Base-by-base conservation (phyloP, 768 basidiomycete genomes). In the Leccinum aurantiacum region DNA sequence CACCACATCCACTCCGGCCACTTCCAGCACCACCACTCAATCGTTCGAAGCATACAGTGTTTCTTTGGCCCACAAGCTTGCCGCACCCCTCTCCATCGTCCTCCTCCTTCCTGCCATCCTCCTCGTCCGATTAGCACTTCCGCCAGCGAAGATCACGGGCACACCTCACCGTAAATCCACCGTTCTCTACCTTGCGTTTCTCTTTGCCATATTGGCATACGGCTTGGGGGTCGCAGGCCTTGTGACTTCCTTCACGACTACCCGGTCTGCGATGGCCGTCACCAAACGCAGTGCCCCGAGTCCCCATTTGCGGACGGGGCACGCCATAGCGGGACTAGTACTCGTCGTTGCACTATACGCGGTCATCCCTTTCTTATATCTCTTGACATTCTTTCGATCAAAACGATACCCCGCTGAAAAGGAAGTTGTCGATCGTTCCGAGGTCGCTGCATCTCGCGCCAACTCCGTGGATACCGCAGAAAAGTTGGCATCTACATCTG, bases 321-420 rank as follows among this genome's bases (percentile, higher is more conserved):
- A 93, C 67, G 84, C 87, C 33, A 77, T 79, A 68, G 85, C 82
- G 1, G 88, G 89, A 35, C 74, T 92, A 47, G 81, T 80, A 17
- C 80, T 93, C 15, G 89, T 88, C 68, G 60, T 83, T 44, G 79
- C 78, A 41, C 74, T 91, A 22, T 92, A 90, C 69, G 76, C 73
- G 33, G 44, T 84, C 46, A 62, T 84, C 17, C 87, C 84, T 37
- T 54, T 76, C 63, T 62, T 77, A 62, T 72, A 70, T 59, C 59
- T 84, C 58, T 63, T 80, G 62, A 59, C 56, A 55, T 47, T 63
- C 17, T 57, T 68, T 49, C 63, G 56, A 41, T 60, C 63, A 53
- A 54, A 56, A 52, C 61, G 52, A 25, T 54, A 49, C 15, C 61
- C 38, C 46, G 49, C 33, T 59, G 63, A 53, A 60, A 74, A 66